phyloP scores from a whole-genome alignment of 1,284 basidiomycete species.

The Leccinum solheimii region DNA sequence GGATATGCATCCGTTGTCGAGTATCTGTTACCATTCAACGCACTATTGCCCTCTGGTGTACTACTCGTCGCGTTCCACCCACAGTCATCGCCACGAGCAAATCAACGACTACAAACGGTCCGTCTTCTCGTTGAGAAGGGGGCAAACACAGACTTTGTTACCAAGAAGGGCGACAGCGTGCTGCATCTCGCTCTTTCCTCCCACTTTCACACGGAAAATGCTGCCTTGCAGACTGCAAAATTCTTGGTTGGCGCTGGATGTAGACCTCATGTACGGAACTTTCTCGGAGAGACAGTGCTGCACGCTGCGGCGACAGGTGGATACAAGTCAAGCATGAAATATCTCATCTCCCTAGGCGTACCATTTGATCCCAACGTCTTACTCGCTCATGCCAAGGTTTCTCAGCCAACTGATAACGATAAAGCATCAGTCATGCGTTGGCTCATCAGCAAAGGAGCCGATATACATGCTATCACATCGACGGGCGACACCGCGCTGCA shows the following conservation, averaged over 20 bases:
- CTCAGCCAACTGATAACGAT: no score
- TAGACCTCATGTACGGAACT: neutral
- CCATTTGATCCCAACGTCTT: neutral
- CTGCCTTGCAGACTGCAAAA: neutral
- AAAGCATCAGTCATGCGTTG: neutral
- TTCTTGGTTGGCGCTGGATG: conserved; percentile 1
- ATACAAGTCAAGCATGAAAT: neutral
- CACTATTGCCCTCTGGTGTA: neutral
- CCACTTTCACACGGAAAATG: neutral
- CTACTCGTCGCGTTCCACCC: conserved; percentile 3
- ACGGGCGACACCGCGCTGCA: conserved; percentile 3
- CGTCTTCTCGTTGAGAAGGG: conserved; percentile 2
- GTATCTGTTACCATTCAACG: neutral
- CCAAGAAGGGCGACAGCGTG: neutral
- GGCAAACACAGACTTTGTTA: neutral
- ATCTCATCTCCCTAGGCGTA: conserved; percentile 4
- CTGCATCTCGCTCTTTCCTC: conserved; percentile 9
- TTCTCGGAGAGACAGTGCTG: neutral
- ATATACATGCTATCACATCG: neutral
- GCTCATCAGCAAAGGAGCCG: conserved; percentile 7
- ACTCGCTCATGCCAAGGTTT: neutral
- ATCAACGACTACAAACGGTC: neutral
- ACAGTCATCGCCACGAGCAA: neutral
- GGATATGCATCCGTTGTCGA: neutral
- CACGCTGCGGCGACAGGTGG: conserved; percentile 2